Evolutionary conservation across 768 basidiomycete genomes (phyloP).

Genomic region (Hericium rajendrae): DNA sequence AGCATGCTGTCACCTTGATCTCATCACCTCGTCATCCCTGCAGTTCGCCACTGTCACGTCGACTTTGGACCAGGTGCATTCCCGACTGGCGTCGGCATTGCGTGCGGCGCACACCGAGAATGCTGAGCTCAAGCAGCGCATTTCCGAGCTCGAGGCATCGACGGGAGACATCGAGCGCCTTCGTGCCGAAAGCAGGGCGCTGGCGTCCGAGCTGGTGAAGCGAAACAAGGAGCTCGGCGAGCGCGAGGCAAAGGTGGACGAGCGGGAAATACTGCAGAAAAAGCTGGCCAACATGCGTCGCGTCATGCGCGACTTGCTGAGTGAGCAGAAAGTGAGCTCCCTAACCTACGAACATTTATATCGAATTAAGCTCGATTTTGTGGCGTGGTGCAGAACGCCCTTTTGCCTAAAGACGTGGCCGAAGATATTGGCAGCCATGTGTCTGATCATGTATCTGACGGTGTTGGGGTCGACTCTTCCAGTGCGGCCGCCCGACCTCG

Average conservation of each 20-base stretch:
- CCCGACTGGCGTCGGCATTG: conserved; percentile 18
- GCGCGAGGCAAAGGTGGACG: conserved; percentile 1
- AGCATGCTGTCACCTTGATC: no score
- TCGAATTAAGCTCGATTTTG: no score
- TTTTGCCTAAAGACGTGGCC: not conserved
- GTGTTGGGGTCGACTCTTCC: not conserved
- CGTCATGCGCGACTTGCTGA: conserved; percentile 2
- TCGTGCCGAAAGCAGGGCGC: conserved; percentile 9
- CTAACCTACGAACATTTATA: not conserved
- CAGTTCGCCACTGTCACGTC: conserved; percentile 4
- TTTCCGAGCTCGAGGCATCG: conserved; percentile 29
- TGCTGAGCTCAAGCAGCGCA: conserved; percentile 19
- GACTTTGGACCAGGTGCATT: conserved; percentile 20
- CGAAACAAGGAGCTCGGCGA: conserved; percentile 4
- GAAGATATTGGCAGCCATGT: not conserved
- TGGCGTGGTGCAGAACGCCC: no score
- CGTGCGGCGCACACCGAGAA: conserved; percentile 18
- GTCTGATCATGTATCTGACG: not conserved
- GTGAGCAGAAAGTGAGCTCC: not conserved
- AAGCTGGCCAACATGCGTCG: conserved; percentile 6
- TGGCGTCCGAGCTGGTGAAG: conserved; percentile 1
- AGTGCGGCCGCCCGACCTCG: not conserved
- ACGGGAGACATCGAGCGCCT: conserved; percentile 7
- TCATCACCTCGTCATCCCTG: no score
- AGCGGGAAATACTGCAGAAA: conserved; percentile 6